Evolutionary conservation across 169 alveolate species (phyloP), one percentile per base, ranked within the genome.

Genomic region (Babesia divergens): DNA sequence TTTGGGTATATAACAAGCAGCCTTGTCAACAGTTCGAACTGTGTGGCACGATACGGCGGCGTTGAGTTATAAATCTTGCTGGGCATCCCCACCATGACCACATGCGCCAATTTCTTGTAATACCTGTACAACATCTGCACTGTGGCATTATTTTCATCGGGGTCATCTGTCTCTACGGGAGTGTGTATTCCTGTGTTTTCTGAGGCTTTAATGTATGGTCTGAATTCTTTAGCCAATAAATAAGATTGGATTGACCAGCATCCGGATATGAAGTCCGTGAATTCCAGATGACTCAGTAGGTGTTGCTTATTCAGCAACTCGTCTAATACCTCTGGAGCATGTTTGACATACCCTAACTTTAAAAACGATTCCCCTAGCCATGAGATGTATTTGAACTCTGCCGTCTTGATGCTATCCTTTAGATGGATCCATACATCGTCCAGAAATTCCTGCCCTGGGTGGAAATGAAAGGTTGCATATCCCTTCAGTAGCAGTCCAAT

Each of bases 11-110:
- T 56, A n/a, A 76, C 75, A 37, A 87, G 54, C 31, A 87, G 60
- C 29, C 92, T 54, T 18, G 92, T 87, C 52, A 87, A 47, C 40
- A 87, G 62, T 50, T 87, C 92, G 34, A 87, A 87, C 74, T 83
- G 89, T 20, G 89, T 83, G 37, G 83, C 88, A 24, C 92, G 52
- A 69, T 87, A 87, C 2, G 92, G 92, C 20, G 92, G 92, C 14
- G 92, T 87, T 35, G 85, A 79, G 56, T 67, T 71, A 44, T 87
- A 87, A 18, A 87, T 72, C 54, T 82, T 76, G 59, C 53, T 82
- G 18, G 84, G 49, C 62, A 87, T 49, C 29, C 74, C 79, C 52
- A 58, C 82, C 44, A 71, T 46, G 46, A 87, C 68, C 13, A 81
- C 47, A 26, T 74, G 46, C 65, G 74, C 49, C 53, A 87, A 28